Percentiles rank a stretch among this genome's conserved stretches.
These are phyloP conservation scores for Podospora sp. DNA, from an alignment of 495 filamentous ascomycete genomes.

Conservation along the genomic window DNA sequence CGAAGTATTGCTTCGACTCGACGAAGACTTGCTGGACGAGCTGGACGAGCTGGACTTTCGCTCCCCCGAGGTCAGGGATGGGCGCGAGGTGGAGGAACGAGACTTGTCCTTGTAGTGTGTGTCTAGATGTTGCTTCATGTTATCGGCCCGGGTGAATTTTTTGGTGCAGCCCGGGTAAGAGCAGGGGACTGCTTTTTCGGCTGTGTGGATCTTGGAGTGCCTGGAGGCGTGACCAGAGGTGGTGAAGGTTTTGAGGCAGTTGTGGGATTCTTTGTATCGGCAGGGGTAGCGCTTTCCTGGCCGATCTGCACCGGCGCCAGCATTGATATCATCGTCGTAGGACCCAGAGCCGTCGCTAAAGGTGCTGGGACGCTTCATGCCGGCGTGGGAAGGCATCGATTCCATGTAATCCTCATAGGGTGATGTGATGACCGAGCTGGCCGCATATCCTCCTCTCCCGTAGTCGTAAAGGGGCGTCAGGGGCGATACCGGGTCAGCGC, in stretches of 20 bases:
- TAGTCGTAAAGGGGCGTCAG: constrained; percentile 46
- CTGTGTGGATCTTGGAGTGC: constrained; percentile 95
- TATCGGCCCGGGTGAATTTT: constrained; percentile 94
- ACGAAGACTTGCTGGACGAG: constrained; percentile 37
- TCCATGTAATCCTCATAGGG: constrained; percentile 44
- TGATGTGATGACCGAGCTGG: constrained; percentile 20
- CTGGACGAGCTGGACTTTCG: constrained; percentile 40
- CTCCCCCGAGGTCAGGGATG: constrained; percentile 25
- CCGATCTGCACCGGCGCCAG: constrained; percentile 38
- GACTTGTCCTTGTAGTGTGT: constrained; percentile 72
- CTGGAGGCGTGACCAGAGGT: constrained; percentile 96
- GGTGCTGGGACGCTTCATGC: constrained; percentile 38
- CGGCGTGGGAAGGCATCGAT: constrained; percentile 35
- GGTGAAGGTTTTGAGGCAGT: constrained; percentile 83
- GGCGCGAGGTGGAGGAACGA: constrained; percentile 36
- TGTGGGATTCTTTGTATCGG: constrained; percentile 63
- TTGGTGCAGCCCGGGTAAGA: constrained; percentile 77
- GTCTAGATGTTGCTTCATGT: constrained; percentile 96
- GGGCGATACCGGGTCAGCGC: constrained; percentile 51
- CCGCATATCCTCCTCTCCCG: constrained; percentile 34
- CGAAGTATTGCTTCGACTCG: constrained; percentile 31
- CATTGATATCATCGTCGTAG: constrained; percentile 47
- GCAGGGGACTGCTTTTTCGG: constrained; percentile 90
- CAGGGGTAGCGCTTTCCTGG: constrained; percentile 66
- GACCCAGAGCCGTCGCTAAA: constrained; percentile 33